Evolutionary conservation across 1,284 basidiomycete genomes (phyloP), one percentile per base, ranked within the genome.

Genomic region (Inonotus hispidus): DNA sequence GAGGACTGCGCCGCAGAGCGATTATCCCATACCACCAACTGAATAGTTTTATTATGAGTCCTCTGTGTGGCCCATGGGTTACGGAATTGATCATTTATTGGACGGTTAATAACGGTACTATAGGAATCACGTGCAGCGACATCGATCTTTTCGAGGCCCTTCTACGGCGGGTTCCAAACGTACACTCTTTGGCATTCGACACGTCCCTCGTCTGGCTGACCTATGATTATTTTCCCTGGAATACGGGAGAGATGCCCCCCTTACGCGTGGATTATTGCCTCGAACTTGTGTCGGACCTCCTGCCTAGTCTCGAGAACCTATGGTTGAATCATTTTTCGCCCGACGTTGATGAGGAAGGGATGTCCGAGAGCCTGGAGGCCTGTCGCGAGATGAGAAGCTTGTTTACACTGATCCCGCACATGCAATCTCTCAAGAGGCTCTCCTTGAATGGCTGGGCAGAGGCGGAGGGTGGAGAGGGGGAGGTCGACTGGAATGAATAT

Each of bases 61-160:
- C 56, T 19, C 21, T 57, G 25, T 57, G 56, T 47, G 56, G 56
- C 2, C 25, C 39, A 13, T 46, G 41, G 14, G 25, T 57, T 14
- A 47, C 19, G 19, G 56, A 57, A 16, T 29, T 57, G 19, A 29
- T 57, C 14, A 46, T 57, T 2, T 57, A 57, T 35, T 57, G 56
- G 56, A 46, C n/a, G 38, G 19, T 47, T n/a, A 41, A 57, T 25
- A 27, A 16, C n/a, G 45, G 25, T 8, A 3, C 16, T 7, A 47
- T 8, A n/a, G 54, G 56, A 13, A 27, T 27, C 38, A 43, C 16
- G 10, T 2, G 3, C 2, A 29, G 21, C 23, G 54, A 56, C 37
- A 45, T 57, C 6, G 38, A 43, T 39, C 45, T 57, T 19, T 21
- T 57, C 5, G 4, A 47, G 10, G 45, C 41, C 5, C 41, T 57